Base-by-base conservation (phyloP, 768 basidiomycete genomes). In the Cyclocybe aegerita region DNA sequence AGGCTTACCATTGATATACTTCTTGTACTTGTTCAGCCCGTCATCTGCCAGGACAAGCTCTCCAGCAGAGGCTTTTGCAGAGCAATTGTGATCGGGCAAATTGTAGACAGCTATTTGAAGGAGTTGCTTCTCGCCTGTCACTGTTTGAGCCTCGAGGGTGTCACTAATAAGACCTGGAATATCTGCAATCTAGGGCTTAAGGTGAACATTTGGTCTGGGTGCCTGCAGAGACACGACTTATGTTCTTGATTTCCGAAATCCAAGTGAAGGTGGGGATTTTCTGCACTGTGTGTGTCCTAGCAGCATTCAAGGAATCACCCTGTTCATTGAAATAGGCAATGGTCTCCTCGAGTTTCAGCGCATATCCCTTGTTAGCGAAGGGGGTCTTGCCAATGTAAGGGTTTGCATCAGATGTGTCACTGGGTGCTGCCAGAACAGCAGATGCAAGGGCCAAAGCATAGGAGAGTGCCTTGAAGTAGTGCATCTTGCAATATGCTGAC, bases 71-170 rank as follows among this genome's bases (percentile, higher is more conserved):
- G 82, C 79, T 45, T 71, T 62, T 48, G 82, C 82, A 35, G 80
- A 78, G 60, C 82, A 84, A 58, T 83, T 82, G 67, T 82, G 80
- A 55, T 82, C 80, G 48, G 82, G 82, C 12, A 83, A 65, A 53
- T 85, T 82, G 61, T 79, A 78, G 14, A 79, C 73, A 42, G 76
- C 72, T 39, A 78, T 74, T 53, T 76, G 72, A 7, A 79, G 71
- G 31, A 77, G 63, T 51, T 73, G 71, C 59, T 78, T 78, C 40
- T 68, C 61, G 36, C 78, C 76, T 15, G 68, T 60, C 40, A 69
- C 58, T 56, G 72, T 69, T 15, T 67, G 71, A 39, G 70, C 63
- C 3, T 2, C 8, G 12, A 39, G 38, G 7, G 38, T 11, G 38
- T 56, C 57, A 7, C 10, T 23, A 11, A 52, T 29, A 12, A 52